Conservation (phyloP, 306 rosid species). For the Trichosanthes truncata region DNA sequence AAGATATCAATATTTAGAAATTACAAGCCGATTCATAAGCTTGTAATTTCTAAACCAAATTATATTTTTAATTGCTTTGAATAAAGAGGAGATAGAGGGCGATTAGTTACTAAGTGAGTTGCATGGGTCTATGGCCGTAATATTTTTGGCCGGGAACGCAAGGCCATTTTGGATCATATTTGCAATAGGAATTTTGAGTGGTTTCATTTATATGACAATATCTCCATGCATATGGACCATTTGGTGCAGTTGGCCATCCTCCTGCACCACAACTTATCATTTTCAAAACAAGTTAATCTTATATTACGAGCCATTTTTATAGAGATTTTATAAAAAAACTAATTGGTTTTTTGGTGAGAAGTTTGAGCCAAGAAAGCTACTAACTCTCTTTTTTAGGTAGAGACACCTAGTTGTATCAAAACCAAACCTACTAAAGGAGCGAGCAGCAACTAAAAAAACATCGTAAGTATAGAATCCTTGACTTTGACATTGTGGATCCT, state of each 20-base stretch:
- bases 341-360: constrained; percentile 23
- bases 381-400: constrained; percentile 19
- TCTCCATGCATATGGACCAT: constrained; percentile 16
- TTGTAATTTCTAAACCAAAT: no score
- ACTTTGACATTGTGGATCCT: constrained; percentile 21
- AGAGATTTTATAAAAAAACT: not conserved
- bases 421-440: not conserved
- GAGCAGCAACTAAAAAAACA: constrained; percentile 26
- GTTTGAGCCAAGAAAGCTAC: constrained; percentile 27
- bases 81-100: no score
- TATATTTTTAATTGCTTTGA: not conserved
- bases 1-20: no score
- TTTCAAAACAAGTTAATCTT: not conserved
- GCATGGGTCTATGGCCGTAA: constrained; percentile 14
- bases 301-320: no score
- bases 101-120: constrained; percentile 4
- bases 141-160: constrained; percentile 14
- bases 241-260: constrained; percentile 14
- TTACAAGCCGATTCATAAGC: no score
- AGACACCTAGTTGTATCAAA: constrained; percentile 21
- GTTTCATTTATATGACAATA: constrained; percentile 8
- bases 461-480: constrained; percentile 32
- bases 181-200: constrained; percentile 2
- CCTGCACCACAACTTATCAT: not conserved
- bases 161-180: not conserved